A percentile compares a stretch with the other conserved stretches of the same genome.
These are phyloP conservation scores for Paramyrothecium roridum DNA, from an alignment of 2,329 filamentous ascomycete genomes.

Conservation along the genomic window DNA sequence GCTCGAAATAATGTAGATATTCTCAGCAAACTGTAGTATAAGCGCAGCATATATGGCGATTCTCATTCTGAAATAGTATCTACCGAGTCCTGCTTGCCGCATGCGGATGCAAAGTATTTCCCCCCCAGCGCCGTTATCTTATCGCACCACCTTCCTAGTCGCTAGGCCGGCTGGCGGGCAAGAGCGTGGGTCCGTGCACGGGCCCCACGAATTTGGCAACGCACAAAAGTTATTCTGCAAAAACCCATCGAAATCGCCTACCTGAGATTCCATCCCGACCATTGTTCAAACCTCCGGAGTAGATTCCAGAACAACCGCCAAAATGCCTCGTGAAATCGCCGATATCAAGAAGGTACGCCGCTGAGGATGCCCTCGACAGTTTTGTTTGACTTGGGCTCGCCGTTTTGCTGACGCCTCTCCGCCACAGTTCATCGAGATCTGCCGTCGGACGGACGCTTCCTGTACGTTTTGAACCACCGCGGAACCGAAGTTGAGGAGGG, in stretches of 20 bases:
- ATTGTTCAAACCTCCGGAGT: neutral
- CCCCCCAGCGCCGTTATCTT: neutral
- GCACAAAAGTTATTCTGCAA: slow-evolving; percentile 29
- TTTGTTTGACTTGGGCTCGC: too few species aligned
- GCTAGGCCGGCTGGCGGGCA: neutral
- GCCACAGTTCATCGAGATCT: slow-evolving; percentile 99
- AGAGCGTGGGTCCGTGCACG: slow-evolving; percentile 18
- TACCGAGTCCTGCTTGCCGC: too few species aligned
- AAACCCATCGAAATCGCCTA: slow-evolving; percentile 22
- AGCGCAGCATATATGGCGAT: neutral
- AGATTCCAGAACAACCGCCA: slow-evolving; percentile 51
- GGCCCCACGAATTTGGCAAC: slow-evolving; percentile 21
- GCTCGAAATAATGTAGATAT: neutral
- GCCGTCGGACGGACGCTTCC: slow-evolving; percentile 97
- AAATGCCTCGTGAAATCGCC: slow-evolving; percentile 96
- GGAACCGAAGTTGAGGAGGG: slow-evolving; percentile 8
- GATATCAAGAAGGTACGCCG: slow-evolving; percentile 82
- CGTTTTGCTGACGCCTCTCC: slow-evolving; percentile 22
- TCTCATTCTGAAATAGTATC: too few species aligned
- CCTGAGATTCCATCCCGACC: slow-evolving; percentile 19
- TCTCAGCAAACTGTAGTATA: neutral
- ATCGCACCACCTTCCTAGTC: neutral
- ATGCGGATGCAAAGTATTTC: too few species aligned
- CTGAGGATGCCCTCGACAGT: neutral
- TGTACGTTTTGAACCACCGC: slow-evolving; percentile 65